These are phyloP conservation scores for Torulaspora pretoriensis DNA, from an alignment of 1,139 yeast genomes.

Conservation along the genomic window DNA sequence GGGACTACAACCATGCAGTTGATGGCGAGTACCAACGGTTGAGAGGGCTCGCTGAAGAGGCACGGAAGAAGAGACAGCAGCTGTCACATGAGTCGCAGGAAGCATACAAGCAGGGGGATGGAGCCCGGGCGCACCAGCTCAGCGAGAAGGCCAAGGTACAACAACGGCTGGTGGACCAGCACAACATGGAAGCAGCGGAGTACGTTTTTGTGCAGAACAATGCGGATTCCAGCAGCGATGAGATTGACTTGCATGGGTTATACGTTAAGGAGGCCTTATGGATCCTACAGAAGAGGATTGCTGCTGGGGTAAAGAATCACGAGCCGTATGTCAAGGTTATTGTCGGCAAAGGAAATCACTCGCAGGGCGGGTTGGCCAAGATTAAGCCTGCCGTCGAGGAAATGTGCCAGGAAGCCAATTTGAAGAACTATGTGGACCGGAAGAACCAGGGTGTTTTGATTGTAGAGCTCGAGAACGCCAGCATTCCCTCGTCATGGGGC, in stretches of 20 bases:
- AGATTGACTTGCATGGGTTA: conserved; percentile 90
- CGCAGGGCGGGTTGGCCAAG: conserved; percentile 76
- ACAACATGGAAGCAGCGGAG: conserved; percentile 79
- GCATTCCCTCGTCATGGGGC: conserved; percentile 51
- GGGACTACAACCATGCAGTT: conserved; percentile 68
- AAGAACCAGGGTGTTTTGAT: conserved; percentile 78
- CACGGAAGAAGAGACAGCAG: conserved; percentile 53
- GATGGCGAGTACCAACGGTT: conserved; percentile 61
- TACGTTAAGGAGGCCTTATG: conserved; percentile 84
- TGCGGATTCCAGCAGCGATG: conserved; percentile 75
- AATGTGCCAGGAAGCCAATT: conserved; percentile 60
- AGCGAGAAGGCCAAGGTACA: conserved; percentile 66
- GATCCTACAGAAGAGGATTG: conserved; percentile 67
- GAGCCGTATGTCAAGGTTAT: conserved; percentile 63
- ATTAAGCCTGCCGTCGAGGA: conserved; percentile 85
- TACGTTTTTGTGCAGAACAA: conserved; percentile 87
- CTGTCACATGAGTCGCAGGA: conserved; percentile 65
- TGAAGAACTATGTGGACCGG: conserved; percentile 58
- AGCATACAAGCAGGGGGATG: conserved; percentile 74
- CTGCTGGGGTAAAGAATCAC: conserved; percentile 56
- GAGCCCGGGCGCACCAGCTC: conserved; percentile 63
- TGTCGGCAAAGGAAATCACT: conserved; percentile 93
- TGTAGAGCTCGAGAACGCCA: conserved; percentile 54
- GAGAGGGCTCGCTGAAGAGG: conserved; percentile 65
- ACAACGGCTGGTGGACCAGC: conserved; percentile 57